Evolutionary conservation across 306 rosid genomes (phyloP).

Genomic region (Citrullus amarus): DNA sequence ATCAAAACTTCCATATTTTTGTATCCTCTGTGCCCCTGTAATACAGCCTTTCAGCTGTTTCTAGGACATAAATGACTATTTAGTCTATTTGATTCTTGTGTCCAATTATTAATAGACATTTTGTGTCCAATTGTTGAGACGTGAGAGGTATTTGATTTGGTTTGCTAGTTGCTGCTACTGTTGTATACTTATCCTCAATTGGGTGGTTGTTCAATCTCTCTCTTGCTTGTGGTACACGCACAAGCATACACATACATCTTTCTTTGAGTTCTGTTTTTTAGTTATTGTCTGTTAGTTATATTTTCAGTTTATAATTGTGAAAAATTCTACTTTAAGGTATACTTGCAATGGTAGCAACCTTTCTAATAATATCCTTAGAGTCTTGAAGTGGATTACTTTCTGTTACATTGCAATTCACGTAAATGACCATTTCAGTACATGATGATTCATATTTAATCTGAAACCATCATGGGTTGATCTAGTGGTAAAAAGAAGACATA

Average conservation of each 20-base stretch:
- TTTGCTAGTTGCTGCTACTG: neutral
- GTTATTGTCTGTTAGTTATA: neutral
- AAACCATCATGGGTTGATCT: too few relatives aligned
- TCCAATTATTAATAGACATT: neutral
- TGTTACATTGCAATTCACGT: neutral
- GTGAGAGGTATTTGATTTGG: neutral
- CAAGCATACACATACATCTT: neutral
- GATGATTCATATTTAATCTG: neutral
- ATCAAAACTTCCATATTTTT: neutral
- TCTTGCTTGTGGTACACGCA: neutral
- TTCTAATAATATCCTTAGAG: neutral
- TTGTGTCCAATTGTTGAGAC: neutral
- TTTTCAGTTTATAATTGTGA: neutral
- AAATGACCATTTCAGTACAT: neutral
- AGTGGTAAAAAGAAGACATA: too few relatives aligned
- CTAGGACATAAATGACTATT: too few relatives aligned
- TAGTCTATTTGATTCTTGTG: neutral
- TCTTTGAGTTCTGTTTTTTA: neutral
- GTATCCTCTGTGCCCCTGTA: neutral
- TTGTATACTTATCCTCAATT: neutral
- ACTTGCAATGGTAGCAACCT: neutral
- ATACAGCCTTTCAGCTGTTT: neutral
- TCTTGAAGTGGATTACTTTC: conserved; percentile 2
- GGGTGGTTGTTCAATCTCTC: neutral
- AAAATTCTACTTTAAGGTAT: neutral